Base-by-base conservation (phyloP, 345 rosid species). In the Populus pruinosa region DNA sequence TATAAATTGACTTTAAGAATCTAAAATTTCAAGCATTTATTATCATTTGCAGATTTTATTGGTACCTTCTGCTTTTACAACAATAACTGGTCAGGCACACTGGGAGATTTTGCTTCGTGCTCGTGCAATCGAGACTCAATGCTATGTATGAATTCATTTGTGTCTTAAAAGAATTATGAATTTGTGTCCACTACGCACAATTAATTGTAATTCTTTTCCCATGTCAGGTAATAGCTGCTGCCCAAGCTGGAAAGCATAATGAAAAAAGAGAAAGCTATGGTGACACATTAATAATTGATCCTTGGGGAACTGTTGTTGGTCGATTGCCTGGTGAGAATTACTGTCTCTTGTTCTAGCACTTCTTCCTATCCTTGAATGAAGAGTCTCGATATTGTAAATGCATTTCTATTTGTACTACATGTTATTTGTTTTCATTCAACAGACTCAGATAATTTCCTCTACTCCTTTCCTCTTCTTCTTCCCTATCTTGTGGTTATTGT, bases 71-170 rank as follows among this genome's bases (percentile, higher is more conserved):
- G 98, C 99, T 79, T 95, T 95, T 82, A 93, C 99, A 31, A 86
- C 80, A 78, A 92, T 87, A 70, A 93, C 99, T 8, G 99, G 97
- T 66, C 82, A 88, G 81, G 98, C 98, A 68, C 99, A 95, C 82
- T 95, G 99, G 99, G 98, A 95, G 84, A 81, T 92, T 86, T 91
- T 93, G 66, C 99, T 95, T 63, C 91, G 98, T 79, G 90, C 98
- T 73, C 88, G 94, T 50, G 99, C 99, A 63, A 88, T 95, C 43
- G 97, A 95, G 87, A 95, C 99, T 31, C 99, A 95, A 73, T 93
- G 98, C 86, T 95, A 93, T 83, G 97, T 95, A 90, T 75, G 90
- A 75, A 50, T 71, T 43, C 56, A 41, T 66, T 77, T 63, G 43
- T 38, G n/a, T 67, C 53, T 39, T 21, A 11, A 4, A 44, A 56